Base-by-base conservation (phyloP, 139 green algal species). In the Trebouxia sp. region DNA sequence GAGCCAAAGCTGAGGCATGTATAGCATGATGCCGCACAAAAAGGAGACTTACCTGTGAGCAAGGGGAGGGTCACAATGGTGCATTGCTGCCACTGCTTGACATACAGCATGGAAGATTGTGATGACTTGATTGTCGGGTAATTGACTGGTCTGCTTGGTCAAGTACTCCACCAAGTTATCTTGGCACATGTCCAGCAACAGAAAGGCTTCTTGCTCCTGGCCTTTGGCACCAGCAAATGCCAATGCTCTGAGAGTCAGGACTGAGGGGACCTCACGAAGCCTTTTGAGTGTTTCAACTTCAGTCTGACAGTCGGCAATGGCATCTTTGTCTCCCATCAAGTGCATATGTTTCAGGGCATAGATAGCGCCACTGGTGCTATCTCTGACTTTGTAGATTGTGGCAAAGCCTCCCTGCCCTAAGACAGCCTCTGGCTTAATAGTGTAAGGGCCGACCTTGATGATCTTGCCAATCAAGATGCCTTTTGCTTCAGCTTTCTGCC, bases 281-380 rank as follows among this genome's bases (percentile, higher is more conserved):
- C 20, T 38, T 67, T 86, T 78, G 79, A 91, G 83, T 0, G 84
- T 75, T 0, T 80, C 67, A 26, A 88, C 82, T 77, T 92, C 88
- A 6, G 53, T 84, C 0, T 84, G 37, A 1, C 92, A 87, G 22
- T 89, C 84, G 1, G 39, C 53, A 8, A 92, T 83, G 0, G 85
- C 76, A n/a, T 94, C 88, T 0, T 53, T 47, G 35, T 95, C 89
- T 4, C 83, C 89, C 28, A 41, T 75, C 32, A 97, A 66, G 11
- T 88, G 82, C 43, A 95, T 86, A 79, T 97, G 94, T 82, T 97
- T 97, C 0, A 97, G 85, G 0, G 94, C 93, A 65, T 88, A 95
- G 0, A 75, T 50, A 12, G 79, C 30, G 5, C 84, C 77, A 3
- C 72, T 90, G 28, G 50, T 84, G 38, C 79, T 55, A 69, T 95